Base-by-base conservation (phyloP, 257 asterid genomes). In the Solanum pimpinellifolium region DNA sequence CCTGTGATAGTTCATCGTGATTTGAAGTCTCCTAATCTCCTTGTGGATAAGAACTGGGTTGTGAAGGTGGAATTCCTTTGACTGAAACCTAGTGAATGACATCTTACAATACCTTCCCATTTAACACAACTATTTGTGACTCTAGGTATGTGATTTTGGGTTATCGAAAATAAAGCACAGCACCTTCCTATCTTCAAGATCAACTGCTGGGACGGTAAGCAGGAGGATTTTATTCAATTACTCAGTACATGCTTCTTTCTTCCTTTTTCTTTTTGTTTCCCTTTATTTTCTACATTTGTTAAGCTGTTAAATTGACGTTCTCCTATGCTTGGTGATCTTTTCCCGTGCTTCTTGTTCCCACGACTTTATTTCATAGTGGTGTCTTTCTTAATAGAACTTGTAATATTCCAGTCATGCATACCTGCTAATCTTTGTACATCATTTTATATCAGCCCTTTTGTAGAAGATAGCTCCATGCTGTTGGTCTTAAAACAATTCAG, bases 191-290 rank as follows among this genome's bases (percentile, higher is more conserved):
- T 96, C 99, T 86, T 95, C 99, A 72, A 94, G 98, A 88, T 95
- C 99, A 83, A 94, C 97, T 89, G 99, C 99, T 76, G 99, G 99
- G 92, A 96, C 99, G 95, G 99, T 96, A 93, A 92, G 97, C 81
- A 85, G 74, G 88, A 88, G 14, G 68, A 81, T 81, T 81, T 49
- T 69, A 81, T 81, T 80, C 69, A 47, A 81, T 47, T 41, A 18
- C 21, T 87, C 12, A 56, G 68, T 31, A 16, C 41, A 68, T 76
- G 84, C 77, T 56, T 65, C 78, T 29, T 66, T 80, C 85, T 47
- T 47, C 29, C 20, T 47, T 47, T 47, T 31, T 81, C 44, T 29
- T 80, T 80, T 49, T 25, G 49, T 76, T 23, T 41, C 60, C 23
- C 13, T 66, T 42, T 85, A 77, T 37, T 78, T 47, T 27, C 27